Conservation (phyloP, 441 rosid species). For the Rhodomyrtus psidioides region DNA sequence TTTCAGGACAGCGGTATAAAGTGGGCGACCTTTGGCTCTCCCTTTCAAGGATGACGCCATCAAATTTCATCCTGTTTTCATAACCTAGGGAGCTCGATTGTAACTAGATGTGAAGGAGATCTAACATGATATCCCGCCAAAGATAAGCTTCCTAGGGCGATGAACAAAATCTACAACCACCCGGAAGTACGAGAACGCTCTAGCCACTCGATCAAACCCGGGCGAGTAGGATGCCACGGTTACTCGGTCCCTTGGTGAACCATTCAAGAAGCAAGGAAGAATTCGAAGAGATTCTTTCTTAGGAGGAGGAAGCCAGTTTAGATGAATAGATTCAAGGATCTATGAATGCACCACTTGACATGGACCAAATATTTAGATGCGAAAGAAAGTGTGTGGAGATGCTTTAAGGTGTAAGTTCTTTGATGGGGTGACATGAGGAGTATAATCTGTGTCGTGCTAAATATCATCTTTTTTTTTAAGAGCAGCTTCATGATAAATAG, state of each 20-base stretch:
- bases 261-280: neutral
- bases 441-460: neutral
- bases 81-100: neutral
- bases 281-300: neutral
- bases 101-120: neutral
- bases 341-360: no score
- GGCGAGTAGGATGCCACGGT: no score
- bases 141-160: neutral
- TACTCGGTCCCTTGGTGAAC: neutral
- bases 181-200: neutral
- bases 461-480: no score
- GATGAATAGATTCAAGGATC: neutral
- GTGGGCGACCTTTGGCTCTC: neutral
- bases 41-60: neutral
- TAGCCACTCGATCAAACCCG: neutral
- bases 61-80: no score
- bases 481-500: neutral
- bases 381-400: no score
- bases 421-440: neutral
- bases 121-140: neutral
- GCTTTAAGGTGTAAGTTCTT: neutral
- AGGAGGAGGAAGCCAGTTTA: no score
- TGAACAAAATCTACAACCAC: neutral
- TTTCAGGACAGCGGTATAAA: neutral
- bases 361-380: no score